Conservation (phyloP, 768 basidiomycete species). For the Lactarius hatsudake region DNA sequence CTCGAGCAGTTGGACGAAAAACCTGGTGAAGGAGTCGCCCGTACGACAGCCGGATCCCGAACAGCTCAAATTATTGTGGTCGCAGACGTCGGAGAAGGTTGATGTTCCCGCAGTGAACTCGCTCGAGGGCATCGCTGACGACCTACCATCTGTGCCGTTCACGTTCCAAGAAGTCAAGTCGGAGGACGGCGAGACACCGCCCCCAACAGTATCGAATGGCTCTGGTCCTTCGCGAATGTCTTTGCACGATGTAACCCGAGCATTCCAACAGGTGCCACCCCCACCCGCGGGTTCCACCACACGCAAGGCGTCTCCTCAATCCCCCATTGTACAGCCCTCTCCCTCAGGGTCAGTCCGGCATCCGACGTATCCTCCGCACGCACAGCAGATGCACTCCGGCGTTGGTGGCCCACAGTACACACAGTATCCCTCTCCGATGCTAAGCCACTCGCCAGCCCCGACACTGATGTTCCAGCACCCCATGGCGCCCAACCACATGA, state of each 20-base stretch:
- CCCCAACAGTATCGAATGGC: slow-evolving; percentile 51
- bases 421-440: slow-evolving; percentile 64
- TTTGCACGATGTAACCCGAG: slow-evolving; percentile 76
- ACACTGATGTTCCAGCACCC: slow-evolving; percentile 62
- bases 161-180: slow-evolving; percentile 84
- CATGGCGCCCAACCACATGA: slow-evolving; percentile 56
- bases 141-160: slow-evolving; percentile 74
- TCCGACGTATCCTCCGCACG: slow-evolving; percentile 27
- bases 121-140: slow-evolving; percentile 79
- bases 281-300: slow-evolving; percentile 48
- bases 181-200: slow-evolving; percentile 80
- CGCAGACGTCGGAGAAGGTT: slow-evolving; percentile 71
- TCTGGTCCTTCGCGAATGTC: slow-evolving; percentile 66
- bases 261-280: slow-evolving; percentile 82
- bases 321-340: slow-evolving; percentile 33
- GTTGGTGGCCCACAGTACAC: slow-evolving; percentile 44
- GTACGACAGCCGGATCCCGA: slow-evolving; percentile 75
- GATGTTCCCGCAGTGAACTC: slow-evolving; percentile 70
- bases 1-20: slow-evolving; percentile 56
- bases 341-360: slow-evolving; percentile 17
- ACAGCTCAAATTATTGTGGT: slow-evolving; percentile 83
- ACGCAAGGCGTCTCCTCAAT: slow-evolving; percentile 47
- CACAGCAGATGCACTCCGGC: slow-evolving; percentile 13
- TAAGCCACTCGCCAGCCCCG: slow-evolving; percentile 69
- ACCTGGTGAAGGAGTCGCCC: slow-evolving; percentile 64